phyloP scores from a whole-genome alignment of 169 alveolate genomes.

The Plasmodium relictum region DNA sequence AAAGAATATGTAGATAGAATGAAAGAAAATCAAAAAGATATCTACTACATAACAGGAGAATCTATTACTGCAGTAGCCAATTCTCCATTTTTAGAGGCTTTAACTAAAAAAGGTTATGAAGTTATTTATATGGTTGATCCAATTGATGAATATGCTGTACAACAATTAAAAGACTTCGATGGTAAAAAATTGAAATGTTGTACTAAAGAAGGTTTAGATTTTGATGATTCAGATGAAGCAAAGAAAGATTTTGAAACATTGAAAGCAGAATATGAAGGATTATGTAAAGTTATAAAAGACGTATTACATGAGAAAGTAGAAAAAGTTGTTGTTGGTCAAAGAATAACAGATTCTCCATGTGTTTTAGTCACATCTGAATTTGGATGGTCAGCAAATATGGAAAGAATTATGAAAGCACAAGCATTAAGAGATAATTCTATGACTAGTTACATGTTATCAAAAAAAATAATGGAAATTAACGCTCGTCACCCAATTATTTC shows the following conservation, averaged over 20 bases:
- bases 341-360: constrained; percentile 99
- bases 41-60: constrained; percentile 99
- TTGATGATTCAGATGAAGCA: constrained; percentile 97
- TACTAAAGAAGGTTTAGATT: constrained; percentile 98
- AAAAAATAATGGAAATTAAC: constrained; percentile 99
- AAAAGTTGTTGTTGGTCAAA: constrained; percentile 96
- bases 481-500: constrained; percentile 97
- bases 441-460: constrained; percentile 96
- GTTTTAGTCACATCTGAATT: constrained; percentile 98
- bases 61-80: constrained; percentile 95
- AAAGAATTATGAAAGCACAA: constrained; percentile 99
- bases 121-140: constrained; percentile 99
- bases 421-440: constrained; percentile 98
- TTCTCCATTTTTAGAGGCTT: constrained; percentile 99
- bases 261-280: constrained; percentile 97
- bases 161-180: constrained; percentile 97
- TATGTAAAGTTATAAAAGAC: constrained; percentile 98
- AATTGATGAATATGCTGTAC: constrained; percentile 99
- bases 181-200: constrained; percentile 98
- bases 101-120: constrained; percentile 97
- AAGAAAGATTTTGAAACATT: constrained; percentile 97
- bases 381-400: constrained; percentile 99
- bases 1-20: constrained; percentile 98
- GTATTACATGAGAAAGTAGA: constrained; percentile 99
- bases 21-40: constrained; percentile 99